Percentiles rank a stretch among this genome's conserved stretches.
These are phyloP conservation scores for Lipomyces lipofer DNA, from an alignment of 805 yeast genomes.

Conservation along the genomic window DNA sequence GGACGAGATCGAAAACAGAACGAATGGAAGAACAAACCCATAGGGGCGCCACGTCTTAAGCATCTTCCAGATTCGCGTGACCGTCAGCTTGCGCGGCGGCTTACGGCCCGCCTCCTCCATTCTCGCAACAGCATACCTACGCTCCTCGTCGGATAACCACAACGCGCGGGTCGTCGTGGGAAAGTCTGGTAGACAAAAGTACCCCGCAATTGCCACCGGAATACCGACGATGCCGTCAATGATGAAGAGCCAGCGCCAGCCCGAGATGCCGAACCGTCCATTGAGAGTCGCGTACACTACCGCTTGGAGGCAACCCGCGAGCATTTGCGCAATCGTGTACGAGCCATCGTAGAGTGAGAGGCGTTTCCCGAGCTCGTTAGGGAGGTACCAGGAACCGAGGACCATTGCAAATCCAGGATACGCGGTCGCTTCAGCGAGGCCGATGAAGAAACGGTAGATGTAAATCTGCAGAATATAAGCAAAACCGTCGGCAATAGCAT, in stretches of 20 bases:
- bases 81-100: slow-evolving; percentile 14
- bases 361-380: slow-evolving; percentile 48
- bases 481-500: no score
- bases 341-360: slow-evolving; percentile 18
- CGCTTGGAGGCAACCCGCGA: slow-evolving; percentile 59
- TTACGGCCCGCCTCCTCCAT: slow-evolving; percentile 19
- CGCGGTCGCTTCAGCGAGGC: slow-evolving; percentile 40
- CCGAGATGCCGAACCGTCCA: slow-evolving; percentile 33
- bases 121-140: slow-evolving; percentile 8
- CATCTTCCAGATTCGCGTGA: slow-evolving; percentile 7
- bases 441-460: slow-evolving; percentile 37
- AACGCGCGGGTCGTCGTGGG: slow-evolving; percentile 17
- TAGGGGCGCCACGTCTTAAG: slow-evolving; percentile 18
- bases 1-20: slow-evolving; percentile 10
- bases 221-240: slow-evolving; percentile 47
- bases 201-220: slow-evolving; percentile 18
- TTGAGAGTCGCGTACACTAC: slow-evolving; percentile 41
- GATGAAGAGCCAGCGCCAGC: slow-evolving; percentile 45
- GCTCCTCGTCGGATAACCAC: slow-evolving; percentile 11
- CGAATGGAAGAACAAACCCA: slow-evolving; percentile 11
- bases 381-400: slow-evolving; percentile 58
- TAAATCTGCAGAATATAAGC: slow-evolving; percentile 32
- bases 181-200: slow-evolving; percentile 17
- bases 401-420: slow-evolving; percentile 49
- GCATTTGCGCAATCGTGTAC: slow-evolving; percentile 48